Conservation (phyloP, 1,284 basidiomycete genomes). For the Ceratobasidium sp. region DNA sequence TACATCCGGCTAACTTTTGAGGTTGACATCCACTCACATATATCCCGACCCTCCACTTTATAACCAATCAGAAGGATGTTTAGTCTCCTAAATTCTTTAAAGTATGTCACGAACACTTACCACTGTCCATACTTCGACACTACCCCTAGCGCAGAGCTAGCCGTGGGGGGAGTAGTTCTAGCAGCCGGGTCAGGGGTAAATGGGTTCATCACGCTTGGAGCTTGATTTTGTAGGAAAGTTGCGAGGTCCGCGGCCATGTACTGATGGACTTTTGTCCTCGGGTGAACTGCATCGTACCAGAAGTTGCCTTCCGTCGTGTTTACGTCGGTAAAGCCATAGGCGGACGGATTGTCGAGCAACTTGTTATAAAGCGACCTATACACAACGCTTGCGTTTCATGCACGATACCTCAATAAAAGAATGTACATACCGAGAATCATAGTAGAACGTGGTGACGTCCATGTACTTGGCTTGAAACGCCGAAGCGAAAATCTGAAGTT, state of each 20-base stretch:
- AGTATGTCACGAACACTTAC: neutral
- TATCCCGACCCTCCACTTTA: conserved; percentile 7
- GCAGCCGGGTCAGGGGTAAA: neutral
- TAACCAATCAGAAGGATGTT: neutral
- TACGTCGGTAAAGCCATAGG: conserved; percentile 15
- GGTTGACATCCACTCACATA: neutral
- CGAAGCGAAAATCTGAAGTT: neutral
- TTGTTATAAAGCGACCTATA: conserved; percentile 14
- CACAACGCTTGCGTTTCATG: too few species aligned
- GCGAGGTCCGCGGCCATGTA: conserved; percentile 16
- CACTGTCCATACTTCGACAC: conserved; percentile 13
- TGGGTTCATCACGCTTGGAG: neutral
- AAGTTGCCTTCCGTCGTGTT: neutral
- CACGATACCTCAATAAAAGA: neutral
- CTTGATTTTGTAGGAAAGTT: conserved; percentile 1
- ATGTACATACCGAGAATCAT: conserved; percentile 14
- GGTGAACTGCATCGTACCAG: conserved; percentile 14
- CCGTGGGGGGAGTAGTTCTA: neutral
- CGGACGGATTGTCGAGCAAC: conserved; percentile 1
- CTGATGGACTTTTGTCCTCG: conserved; percentile 3
- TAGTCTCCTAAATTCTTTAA: neutral
- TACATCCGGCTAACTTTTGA: neutral
- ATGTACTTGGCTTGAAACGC: conserved; percentile 6
- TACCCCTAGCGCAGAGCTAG: neutral
- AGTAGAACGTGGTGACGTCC: conserved; percentile 8